phyloP scores from a whole-genome alignment of 148 eudicot species.

The Cornus kousa region DNA sequence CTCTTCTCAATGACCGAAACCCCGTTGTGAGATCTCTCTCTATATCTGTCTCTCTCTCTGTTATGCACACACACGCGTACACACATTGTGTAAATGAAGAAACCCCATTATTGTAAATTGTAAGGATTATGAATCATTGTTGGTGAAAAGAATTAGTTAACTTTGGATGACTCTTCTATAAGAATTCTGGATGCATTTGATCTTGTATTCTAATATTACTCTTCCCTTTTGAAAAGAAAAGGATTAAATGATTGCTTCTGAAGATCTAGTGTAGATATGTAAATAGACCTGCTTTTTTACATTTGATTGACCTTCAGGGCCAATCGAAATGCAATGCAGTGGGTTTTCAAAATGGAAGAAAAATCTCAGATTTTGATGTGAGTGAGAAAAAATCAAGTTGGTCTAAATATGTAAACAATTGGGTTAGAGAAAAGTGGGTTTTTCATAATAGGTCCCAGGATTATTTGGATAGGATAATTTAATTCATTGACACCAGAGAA shows the following conservation, averaged over 20 bases:
- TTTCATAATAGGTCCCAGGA: too few species aligned
- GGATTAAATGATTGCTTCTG: neutral
- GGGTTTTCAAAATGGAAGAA: neutral
- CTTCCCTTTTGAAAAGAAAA: neutral
- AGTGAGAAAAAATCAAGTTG: too few species aligned
- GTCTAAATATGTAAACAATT: too few species aligned
- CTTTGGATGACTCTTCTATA: too few species aligned
- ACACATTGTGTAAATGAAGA: neutral
- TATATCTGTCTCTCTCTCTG: slow-evolving; percentile 6
- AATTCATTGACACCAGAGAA: neutral
- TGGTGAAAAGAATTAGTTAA: too few species aligned
- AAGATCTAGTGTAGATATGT: neutral
- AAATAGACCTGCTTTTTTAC: too few species aligned
- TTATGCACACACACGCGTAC: neutral
- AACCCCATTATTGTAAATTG: neutral
- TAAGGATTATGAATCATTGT: too few species aligned
- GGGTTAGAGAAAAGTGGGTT: neutral
- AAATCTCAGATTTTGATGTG: neutral
- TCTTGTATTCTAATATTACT: neutral
- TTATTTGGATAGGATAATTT: too few species aligned
- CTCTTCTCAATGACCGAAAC: slow-evolving; percentile 82
- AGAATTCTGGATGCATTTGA: neutral
- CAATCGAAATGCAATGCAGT: neutral
- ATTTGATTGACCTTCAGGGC: neutral
- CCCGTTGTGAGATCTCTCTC: slow-evolving; percentile 65